Percentiles rank a stretch among this genome's conserved stretches.
Conservation (phyloP, 164 flowering plant genomes). For the Vitis vinifera region DNA sequence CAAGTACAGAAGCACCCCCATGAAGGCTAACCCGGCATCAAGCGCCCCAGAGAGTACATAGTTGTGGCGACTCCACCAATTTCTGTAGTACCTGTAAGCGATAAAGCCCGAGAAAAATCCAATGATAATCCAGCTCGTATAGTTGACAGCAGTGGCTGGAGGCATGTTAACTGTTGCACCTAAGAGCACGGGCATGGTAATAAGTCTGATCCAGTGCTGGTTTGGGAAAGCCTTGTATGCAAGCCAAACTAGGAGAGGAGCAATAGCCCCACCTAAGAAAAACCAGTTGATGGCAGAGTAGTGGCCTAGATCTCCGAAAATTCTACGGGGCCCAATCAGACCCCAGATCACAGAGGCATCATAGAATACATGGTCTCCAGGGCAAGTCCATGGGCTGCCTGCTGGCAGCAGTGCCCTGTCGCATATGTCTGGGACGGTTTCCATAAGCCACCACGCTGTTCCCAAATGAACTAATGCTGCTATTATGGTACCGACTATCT, state of each 20-base stretch:
- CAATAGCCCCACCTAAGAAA: slow-evolving; percentile 36
- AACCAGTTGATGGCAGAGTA: slow-evolving; percentile 42
- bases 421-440: slow-evolving; percentile 39
- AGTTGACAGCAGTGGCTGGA: slow-evolving; percentile 47
- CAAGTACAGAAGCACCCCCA: slow-evolving; percentile 38
- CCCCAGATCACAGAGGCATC: slow-evolving; percentile 55
- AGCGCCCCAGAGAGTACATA: slow-evolving; percentile 43
- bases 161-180: slow-evolving; percentile 36
- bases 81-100: slow-evolving; percentile 30
- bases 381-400: slow-evolving; percentile 52
- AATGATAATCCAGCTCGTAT: slow-evolving; percentile 33
- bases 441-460: slow-evolving; percentile 53
- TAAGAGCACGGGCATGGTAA: slow-evolving; percentile 38
- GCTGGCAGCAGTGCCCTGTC: slow-evolving; percentile 30
- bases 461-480: slow-evolving; percentile 33
- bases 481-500: slow-evolving; percentile 40
- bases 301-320: slow-evolving; percentile 38
- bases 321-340: slow-evolving; percentile 37
- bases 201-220: slow-evolving; percentile 35
- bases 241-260: slow-evolving; percentile 39
- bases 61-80: slow-evolving; percentile 46
- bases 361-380: slow-evolving; percentile 43
- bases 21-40: slow-evolving; percentile 47
- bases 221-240: slow-evolving; percentile 39
- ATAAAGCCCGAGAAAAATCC: slow-evolving; percentile 31